Evolutionary conservation across 1,284 basidiomycete genomes (phyloP).

Genomic region (Rhizopogon hawkerae): DNA sequence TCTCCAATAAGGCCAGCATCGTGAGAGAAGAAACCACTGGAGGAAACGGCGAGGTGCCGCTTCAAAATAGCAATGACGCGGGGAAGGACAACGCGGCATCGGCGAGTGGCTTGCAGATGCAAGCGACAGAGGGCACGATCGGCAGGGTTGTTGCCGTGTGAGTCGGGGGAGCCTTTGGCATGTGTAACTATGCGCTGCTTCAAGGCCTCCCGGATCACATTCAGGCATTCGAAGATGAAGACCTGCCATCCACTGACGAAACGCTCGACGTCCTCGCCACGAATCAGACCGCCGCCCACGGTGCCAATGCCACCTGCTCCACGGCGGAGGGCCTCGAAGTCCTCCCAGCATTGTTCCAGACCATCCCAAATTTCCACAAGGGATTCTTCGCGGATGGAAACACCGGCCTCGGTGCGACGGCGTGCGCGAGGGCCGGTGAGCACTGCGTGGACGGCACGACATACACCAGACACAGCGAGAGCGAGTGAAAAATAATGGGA

Average conservation of each 20-base stretch:
- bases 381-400: conserved; percentile 47
- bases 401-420: conserved; percentile 41
- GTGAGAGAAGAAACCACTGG: conserved; percentile 60
- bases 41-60: conserved; percentile 39
- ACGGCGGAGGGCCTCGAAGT: conserved; percentile 58
- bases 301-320: conserved; percentile 25
- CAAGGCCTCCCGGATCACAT: conserved; percentile 32
- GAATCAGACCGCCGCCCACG: conserved; percentile 33
- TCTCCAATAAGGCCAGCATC: conserved; percentile 76
- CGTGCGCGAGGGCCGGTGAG: conserved; percentile 69
- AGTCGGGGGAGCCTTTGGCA: background rate
- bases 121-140: conserved; percentile 33
- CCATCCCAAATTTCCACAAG: conserved; percentile 71
- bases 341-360: conserved; percentile 74
- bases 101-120: conserved; percentile 36
- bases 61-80: conserved; percentile 57
- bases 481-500: conserved; percentile 48
- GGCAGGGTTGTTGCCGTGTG: background rate
- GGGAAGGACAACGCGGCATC: conserved; percentile 45
- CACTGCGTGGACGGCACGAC: conserved; percentile 64
- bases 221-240: conserved; percentile 44
- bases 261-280: conserved; percentile 54
- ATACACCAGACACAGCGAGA: conserved; percentile 61
- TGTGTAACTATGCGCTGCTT: conserved; percentile 7
- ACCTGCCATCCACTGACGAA: conserved; percentile 46